These are phyloP conservation scores for Malassezia japonica DNA, from an alignment of 1,284 basidiomycete genomes.

Conservation along the genomic window DNA sequence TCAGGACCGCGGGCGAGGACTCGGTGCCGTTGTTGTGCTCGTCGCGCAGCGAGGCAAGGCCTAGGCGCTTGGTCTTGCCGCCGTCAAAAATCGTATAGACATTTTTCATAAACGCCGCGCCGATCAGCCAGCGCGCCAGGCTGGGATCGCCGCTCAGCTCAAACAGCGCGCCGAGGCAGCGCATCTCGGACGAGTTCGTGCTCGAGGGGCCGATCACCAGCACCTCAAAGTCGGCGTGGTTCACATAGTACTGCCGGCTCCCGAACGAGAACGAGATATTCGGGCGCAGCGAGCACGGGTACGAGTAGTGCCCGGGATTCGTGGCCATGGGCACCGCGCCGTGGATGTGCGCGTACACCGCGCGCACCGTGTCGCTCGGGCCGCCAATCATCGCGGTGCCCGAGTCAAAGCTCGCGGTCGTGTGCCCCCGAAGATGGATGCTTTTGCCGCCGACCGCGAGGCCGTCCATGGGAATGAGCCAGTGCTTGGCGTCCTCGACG, in stretches of 20 bases:
- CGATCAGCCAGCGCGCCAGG: slow-evolving; percentile 36
- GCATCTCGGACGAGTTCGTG: slow-evolving; percentile 17
- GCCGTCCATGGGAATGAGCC: slow-evolving; percentile 31
- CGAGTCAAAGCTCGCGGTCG: slow-evolving; percentile 38
- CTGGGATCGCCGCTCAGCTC: neutral
- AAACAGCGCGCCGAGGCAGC: slow-evolving; percentile 38
- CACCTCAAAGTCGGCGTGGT: slow-evolving; percentile 21
- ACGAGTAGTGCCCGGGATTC: slow-evolving; percentile 31
- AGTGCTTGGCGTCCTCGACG: slow-evolving; percentile 25
- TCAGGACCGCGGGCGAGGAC: neutral
- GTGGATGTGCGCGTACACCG: slow-evolving; percentile 31
- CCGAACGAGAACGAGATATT: slow-evolving; percentile 33
- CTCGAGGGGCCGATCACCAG: neutral
- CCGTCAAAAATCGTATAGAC: slow-evolving; percentile 34
- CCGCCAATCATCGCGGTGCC: slow-evolving; percentile 43
- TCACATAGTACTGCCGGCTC: slow-evolving; percentile 25
- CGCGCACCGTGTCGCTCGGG: slow-evolving; percentile 23
- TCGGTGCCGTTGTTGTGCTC: neutral
- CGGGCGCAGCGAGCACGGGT: slow-evolving; percentile 26
- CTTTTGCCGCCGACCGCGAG: slow-evolving; percentile 13
- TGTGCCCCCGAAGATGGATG: slow-evolving; percentile 16
- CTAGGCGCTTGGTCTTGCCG: slow-evolving; percentile 15
- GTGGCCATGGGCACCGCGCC: slow-evolving; percentile 18
- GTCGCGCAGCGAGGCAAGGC: slow-evolving; percentile 27
- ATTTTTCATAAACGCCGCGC: slow-evolving; percentile 38